Conservation (phyloP, 169 alveolate species). For the Cyclospora cayetanensis region DNA sequence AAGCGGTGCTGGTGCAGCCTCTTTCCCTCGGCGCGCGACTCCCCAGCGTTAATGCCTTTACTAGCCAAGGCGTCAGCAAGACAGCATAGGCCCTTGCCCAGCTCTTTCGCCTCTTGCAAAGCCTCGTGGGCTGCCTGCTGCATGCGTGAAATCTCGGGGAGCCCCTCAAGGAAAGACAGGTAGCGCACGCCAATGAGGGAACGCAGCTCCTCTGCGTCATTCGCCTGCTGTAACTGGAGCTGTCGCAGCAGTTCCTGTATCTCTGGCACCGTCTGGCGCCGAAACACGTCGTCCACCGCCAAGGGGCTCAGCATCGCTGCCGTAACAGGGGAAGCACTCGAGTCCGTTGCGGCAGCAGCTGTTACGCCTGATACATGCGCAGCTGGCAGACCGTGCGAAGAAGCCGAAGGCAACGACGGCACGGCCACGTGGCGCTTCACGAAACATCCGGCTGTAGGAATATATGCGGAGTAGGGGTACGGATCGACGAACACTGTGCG, state of each 20-base stretch:
- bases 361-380: no score
- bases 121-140: slow-evolving; percentile 25
- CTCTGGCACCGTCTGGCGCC: slow-evolving; percentile 35
- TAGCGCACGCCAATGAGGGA: slow-evolving; percentile 48
- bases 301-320: slow-evolving; percentile 44
- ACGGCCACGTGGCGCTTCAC: no score
- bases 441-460: no score
- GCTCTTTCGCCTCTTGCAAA: neutral
- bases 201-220: slow-evolving; percentile 62
- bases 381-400: no score
- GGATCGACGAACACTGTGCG: no score
- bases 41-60: neutral
- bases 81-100: neutral
- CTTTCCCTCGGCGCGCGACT: neutral
- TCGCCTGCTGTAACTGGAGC: slow-evolving; percentile 60
- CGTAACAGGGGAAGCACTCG: neutral
- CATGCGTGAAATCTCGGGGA: slow-evolving; percentile 35
- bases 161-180: slow-evolving; percentile 48
- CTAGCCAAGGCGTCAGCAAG: slow-evolving; percentile 3
- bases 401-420: neutral
- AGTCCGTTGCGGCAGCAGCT: neutral
- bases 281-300: slow-evolving; percentile 58
- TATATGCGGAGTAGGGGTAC: no score
- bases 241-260: slow-evolving; percentile 62
- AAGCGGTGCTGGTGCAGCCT: neutral